phyloP scores from a whole-genome alignment of 768 basidiomycete species.

The Xerocomellus dryophilus region DNA sequence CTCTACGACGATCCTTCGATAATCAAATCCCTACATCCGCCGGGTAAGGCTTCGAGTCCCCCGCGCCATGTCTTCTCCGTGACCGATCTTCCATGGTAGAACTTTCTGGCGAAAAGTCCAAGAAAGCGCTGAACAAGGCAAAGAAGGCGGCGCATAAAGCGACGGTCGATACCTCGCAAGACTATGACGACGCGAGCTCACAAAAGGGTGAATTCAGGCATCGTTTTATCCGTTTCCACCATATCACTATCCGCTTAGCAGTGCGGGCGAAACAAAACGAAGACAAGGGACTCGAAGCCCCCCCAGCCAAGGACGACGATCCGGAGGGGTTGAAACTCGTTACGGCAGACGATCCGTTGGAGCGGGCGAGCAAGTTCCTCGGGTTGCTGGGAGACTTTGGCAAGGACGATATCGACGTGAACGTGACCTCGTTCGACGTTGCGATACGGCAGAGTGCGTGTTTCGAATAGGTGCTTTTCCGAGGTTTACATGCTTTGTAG shows the following conservation, averaged over 20 bases:
- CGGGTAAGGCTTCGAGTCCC: slow-evolving; percentile 30
- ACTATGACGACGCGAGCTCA: slow-evolving; percentile 37
- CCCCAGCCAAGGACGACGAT: slow-evolving; percentile 70
- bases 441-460: slow-evolving; percentile 72
- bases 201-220: slow-evolving; percentile 58
- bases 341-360: slow-evolving; percentile 59
- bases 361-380: slow-evolving; percentile 70
- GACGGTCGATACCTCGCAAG: slow-evolving; percentile 42
- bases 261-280: slow-evolving; percentile 41
- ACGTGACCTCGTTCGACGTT: slow-evolving; percentile 78
- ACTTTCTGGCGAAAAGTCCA: slow-evolving; percentile 39
- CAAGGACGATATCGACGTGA: slow-evolving; percentile 58
- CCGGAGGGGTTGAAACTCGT: slow-evolving; percentile 77
- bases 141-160: slow-evolving; percentile 71
- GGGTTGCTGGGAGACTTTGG: slow-evolving; percentile 56
- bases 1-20: slow-evolving; percentile 71
- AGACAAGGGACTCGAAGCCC: slow-evolving; percentile 68
- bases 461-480: background rate
- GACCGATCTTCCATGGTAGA: slow-evolving; percentile 12
- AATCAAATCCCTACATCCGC: slow-evolving; percentile 37
- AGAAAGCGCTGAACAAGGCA: slow-evolving; percentile 83
- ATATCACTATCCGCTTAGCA: slow-evolving; percentile 16
- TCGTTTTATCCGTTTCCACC: slow-evolving; percentile 12
- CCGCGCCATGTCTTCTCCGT: slow-evolving; percentile 30
- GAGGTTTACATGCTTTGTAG: slow-evolving; percentile 37